Conservation (phyloP, 352 stramenopile genomes). For the Phytophthora tubulina region DNA sequence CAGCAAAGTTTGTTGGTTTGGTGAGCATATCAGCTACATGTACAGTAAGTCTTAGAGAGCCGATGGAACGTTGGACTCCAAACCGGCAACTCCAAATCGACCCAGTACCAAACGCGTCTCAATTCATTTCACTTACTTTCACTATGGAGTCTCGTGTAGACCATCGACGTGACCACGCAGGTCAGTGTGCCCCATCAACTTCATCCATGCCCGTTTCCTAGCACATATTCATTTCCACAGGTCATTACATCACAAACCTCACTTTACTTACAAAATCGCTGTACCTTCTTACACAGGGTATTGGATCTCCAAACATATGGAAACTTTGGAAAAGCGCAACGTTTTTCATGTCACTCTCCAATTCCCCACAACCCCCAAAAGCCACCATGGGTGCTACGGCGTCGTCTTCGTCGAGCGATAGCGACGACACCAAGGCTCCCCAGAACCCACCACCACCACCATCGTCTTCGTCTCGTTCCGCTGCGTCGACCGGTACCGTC, state of each 20-base stretch:
- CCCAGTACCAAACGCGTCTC: no score
- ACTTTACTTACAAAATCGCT: not conserved
- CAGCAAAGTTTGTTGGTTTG: no score
- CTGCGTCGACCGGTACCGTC: conserved; percentile 12
- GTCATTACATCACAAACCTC: not conserved
- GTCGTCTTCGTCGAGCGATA: conserved; percentile 25
- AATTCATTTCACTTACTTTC: not conserved
- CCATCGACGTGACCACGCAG: conserved; percentile 1
- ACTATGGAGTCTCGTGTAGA: not conserved
- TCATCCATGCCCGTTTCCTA: conserved; percentile 5
- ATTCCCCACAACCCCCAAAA: conserved; percentile 14
- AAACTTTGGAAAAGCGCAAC: conserved; percentile 16
- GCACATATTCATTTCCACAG: conserved; percentile 3
- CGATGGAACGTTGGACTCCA: no score
- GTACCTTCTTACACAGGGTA: not conserved
- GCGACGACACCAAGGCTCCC: not conserved
- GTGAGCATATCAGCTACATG: no score
- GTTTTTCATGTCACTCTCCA: conserved; percentile 31
- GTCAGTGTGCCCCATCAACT: not conserved
- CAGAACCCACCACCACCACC: not conserved
- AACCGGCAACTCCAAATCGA: no score
- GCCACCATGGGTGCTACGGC: conserved; percentile 2
- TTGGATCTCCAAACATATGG: not conserved
- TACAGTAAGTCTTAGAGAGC: no score
- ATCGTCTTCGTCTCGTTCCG: conserved; percentile 14